phyloP scores from a whole-genome alignment of 139 green algal species.

The Auxenochlorella protothecoides region DNA sequence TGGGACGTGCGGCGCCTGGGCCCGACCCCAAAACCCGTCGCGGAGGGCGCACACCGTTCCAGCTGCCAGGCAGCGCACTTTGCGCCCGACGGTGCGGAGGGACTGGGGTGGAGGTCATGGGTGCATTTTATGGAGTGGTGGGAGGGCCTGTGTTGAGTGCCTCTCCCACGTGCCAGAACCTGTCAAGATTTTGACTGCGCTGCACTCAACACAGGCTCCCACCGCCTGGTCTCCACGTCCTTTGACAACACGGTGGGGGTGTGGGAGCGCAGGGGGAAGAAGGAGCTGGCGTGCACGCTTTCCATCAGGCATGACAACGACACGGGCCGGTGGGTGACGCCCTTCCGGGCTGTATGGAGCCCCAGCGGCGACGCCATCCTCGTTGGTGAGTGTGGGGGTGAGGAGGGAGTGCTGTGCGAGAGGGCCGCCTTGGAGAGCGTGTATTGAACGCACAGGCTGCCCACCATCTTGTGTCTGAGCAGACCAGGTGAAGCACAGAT shows the following conservation, averaged over 20 bases:
- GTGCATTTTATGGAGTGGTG: too few relatives aligned
- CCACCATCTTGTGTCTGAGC: too few relatives aligned
- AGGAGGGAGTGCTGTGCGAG: too few relatives aligned
- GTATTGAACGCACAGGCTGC: too few relatives aligned
- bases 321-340: slow-evolving; percentile 42
- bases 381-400: neutral
- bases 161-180: too few relatives aligned
- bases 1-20: slow-evolving; percentile 49
- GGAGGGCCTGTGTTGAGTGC: too few relatives aligned
- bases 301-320: slow-evolving; percentile 51
- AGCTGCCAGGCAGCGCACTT: slow-evolving; percentile 57
- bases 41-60: slow-evolving; percentile 24
- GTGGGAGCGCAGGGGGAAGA: slow-evolving; percentile 32
- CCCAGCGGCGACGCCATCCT: slow-evolving; percentile 25
- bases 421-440: too few relatives aligned
- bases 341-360: slow-evolving; percentile 12
- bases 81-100: slow-evolving; percentile 36
- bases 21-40: slow-evolving; percentile 18
- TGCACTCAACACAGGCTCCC: slow-evolving; percentile 18
- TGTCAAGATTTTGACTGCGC: too few relatives aligned
- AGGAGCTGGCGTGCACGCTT: slow-evolving; percentile 8
- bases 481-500: too few relatives aligned
- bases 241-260: slow-evolving; percentile 60
- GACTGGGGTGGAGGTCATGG: too few relatives aligned
- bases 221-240: slow-evolving; percentile 41